Evolutionary conservation across 164 flowering plant species (phyloP).

Genomic region (Echeveria elegans): DNA sequence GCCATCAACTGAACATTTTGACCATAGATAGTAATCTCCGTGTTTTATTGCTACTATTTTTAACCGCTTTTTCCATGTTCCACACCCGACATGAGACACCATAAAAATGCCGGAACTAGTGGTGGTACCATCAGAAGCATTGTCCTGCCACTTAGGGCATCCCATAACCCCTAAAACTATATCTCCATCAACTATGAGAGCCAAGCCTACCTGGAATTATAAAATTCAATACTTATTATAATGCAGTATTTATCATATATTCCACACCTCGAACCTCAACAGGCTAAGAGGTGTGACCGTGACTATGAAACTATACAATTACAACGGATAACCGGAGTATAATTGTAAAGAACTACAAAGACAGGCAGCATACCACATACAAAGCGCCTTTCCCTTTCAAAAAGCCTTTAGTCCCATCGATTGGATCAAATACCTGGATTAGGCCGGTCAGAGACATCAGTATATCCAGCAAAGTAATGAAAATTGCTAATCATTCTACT

Average conservation of each 20-base stretch:
- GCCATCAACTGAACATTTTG: constrained; percentile 53
- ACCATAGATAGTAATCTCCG: constrained; percentile 30
- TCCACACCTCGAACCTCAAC: not conserved
- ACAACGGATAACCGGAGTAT: too few relatives aligned
- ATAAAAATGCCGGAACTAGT: constrained; percentile 45
- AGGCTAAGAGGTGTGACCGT: too few relatives aligned
- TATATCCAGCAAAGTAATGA: too few relatives aligned
- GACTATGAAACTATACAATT: too few relatives aligned
- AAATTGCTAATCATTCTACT: too few relatives aligned
- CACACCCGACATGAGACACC: constrained; percentile 77
- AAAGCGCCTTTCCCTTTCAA: constrained; percentile 69
- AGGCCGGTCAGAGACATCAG: too few relatives aligned
- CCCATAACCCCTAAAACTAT: constrained; percentile 83
- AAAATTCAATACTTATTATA: too few relatives aligned
- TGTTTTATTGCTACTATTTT: constrained; percentile 14
- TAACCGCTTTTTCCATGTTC: constrained; percentile 68
- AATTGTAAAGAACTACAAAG: too few relatives aligned
- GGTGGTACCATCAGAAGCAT: constrained; percentile 15
- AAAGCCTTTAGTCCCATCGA: constrained; percentile 96
- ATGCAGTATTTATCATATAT: not conserved
- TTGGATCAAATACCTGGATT: too few relatives aligned
- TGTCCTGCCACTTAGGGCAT: constrained; percentile 71
- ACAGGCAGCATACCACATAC: constrained; percentile 77
- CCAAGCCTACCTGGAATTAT: constrained; percentile 89
- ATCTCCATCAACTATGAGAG: constrained; percentile 77